A percentile compares a stretch with the other conserved stretches of the same genome.
Evolutionary conservation across 2,329 filamentous ascomycete species (phyloP).

Genomic region (Exophiala sideris): DNA sequence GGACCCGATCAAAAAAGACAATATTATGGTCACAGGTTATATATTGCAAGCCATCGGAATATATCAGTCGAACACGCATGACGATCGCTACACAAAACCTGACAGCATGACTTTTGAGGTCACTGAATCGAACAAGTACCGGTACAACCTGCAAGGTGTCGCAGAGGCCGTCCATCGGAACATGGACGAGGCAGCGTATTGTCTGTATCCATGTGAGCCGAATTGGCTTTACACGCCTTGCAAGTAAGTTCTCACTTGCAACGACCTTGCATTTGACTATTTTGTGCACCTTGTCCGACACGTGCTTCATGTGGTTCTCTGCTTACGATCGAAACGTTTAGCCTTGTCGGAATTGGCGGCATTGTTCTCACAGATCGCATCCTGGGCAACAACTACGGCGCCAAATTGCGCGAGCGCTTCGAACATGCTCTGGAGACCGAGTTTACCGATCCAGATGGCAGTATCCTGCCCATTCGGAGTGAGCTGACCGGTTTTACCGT

Average conservation of each 20-base stretch:
- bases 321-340: background rate
- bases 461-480: slow-evolving; percentile 19
- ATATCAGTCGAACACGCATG: slow-evolving; percentile 17
- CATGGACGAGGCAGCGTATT: slow-evolving; percentile 15
- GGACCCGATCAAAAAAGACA: slow-evolving; percentile 20
- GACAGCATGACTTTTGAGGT: slow-evolving; percentile 16
- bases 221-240: slow-evolving; percentile 22
- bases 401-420: slow-evolving; percentile 10
- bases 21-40: slow-evolving; percentile 23
- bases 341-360: slow-evolving; percentile 15
- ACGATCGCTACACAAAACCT: slow-evolving; percentile 12
- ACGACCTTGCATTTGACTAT: too few species aligned
- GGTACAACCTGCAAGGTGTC: slow-evolving; percentile 10
- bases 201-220: slow-evolving; percentile 20
- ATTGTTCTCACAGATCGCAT: slow-evolving; percentile 11
- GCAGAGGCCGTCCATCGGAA: slow-evolving; percentile 19
- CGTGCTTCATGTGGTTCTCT: background rate
- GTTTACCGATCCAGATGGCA: slow-evolving; percentile 18
- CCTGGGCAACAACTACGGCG: slow-evolving; percentile 11
- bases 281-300: background rate
- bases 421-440: slow-evolving; percentile 16
- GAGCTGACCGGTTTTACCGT: slow-evolving; percentile 22
- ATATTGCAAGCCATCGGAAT: slow-evolving; percentile 17
- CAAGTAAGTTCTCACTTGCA: slow-evolving; percentile 10
- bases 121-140: slow-evolving; percentile 13